phyloP scores from a whole-genome alignment of 2,329 filamentous ascomycete genomes.

The Cordyceps sp. region DNA sequence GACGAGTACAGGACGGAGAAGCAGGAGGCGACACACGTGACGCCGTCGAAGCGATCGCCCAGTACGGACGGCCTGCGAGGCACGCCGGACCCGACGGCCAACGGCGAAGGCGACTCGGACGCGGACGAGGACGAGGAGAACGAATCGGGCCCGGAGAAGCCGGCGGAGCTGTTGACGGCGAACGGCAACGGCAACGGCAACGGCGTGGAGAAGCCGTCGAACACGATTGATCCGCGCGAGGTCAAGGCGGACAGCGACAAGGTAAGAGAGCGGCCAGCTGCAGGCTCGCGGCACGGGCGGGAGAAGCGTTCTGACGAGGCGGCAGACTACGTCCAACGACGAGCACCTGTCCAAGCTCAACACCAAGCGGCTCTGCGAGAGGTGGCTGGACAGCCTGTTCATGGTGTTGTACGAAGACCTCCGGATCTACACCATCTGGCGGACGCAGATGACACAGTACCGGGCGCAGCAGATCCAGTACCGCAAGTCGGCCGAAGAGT shows the following conservation, averaged over 20 bases:
- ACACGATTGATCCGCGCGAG: conserved; percentile 61
- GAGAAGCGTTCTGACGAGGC: conserved; percentile 7
- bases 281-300: not conserved
- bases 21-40: conserved; percentile 36
- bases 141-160: not conserved
- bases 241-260: conserved; percentile 62
- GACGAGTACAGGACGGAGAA: conserved; percentile 92
- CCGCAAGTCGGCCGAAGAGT: conserved; percentile 92
- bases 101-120: conserved; percentile 15
- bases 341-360: conserved; percentile 78
- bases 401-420: conserved; percentile 99
- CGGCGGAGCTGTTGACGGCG: conserved; percentile 13
- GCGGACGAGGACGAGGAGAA: not conserved
- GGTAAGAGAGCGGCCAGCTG: conserved; percentile 24
- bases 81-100: conserved; percentile 42
- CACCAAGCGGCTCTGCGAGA: conserved; percentile 91
- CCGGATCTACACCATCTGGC: conserved; percentile 97
- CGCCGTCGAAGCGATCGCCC: conserved; percentile 47
- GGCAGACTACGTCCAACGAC: conserved; percentile 45
- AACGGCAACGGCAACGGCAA: conserved; percentile 21
- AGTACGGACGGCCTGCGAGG: conserved; percentile 66
- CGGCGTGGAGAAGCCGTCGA: conserved; percentile 59
- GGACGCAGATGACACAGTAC: conserved; percentile 93
- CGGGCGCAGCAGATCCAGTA: conserved; percentile 87
- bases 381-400: conserved; percentile 96